These are phyloP conservation scores for Papilionanthe hybrid DNA, from an alignment of 116 monocot species.

Conservation along the genomic window DNA sequence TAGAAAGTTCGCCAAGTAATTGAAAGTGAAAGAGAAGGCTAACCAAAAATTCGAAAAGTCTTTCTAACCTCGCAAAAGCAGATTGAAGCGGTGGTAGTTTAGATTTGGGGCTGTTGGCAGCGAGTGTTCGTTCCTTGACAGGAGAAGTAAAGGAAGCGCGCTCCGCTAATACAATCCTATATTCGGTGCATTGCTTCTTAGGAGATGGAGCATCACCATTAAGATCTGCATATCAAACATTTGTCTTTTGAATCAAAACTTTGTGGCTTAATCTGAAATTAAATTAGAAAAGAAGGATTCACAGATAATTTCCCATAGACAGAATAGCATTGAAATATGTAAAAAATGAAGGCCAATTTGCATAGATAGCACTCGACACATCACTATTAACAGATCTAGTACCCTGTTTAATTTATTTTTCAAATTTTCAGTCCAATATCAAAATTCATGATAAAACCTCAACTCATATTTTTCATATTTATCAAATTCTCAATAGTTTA, in stretches of 20 bases:
- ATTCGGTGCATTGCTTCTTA: slow-evolving; percentile 37
- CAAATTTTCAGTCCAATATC: no score
- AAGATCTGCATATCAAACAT: slow-evolving; percentile 22
- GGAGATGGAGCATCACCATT: slow-evolving; percentile 33
- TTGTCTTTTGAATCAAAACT: background rate
- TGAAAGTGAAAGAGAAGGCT: background rate
- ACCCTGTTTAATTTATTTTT: no score
- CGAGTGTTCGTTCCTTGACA: slow-evolving; percentile 28
- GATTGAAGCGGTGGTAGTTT: slow-evolving; percentile 54
- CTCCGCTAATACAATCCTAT: slow-evolving; percentile 34
- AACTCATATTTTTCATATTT: no score
- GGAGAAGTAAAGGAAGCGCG: slow-evolving; percentile 42
- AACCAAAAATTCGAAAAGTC: background rate
- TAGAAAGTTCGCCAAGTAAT: background rate
- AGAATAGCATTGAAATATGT: background rate
- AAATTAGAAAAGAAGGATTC: background rate
- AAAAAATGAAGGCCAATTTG: no score
- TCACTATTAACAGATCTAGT: no score
- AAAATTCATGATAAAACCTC: no score
- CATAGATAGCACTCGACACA: no score
- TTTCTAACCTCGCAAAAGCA: slow-evolving; percentile 44
- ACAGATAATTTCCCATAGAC: background rate
- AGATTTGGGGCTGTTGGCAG: slow-evolving; percentile 23
- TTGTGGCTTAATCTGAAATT: background rate
- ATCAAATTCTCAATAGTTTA: no score